A percentile compares a stretch with the other conserved stretches of the same genome.
These are phyloP conservation scores for Alternaria panax DNA, from an alignment of 2,329 filamentous ascomycete genomes.

Conservation along the genomic window DNA sequence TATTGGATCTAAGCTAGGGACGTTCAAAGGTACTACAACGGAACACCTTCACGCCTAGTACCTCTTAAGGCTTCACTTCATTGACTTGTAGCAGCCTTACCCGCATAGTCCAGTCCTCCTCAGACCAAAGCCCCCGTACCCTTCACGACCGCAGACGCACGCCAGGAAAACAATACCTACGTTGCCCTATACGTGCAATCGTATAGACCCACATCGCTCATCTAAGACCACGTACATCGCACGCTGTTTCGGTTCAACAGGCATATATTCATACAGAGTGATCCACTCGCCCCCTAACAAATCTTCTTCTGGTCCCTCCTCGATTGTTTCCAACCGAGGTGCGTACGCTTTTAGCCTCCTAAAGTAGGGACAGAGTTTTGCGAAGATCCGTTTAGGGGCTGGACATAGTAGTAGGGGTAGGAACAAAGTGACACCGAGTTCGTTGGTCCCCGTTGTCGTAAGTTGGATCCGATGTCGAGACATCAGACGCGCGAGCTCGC, in stretches of 20 bases:
- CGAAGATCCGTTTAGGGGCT: background rate
- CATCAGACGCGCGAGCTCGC: background rate
- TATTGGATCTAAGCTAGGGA: too few species aligned
- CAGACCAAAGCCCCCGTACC: too few species aligned
- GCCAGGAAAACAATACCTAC: too few species aligned
- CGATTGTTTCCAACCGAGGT: background rate
- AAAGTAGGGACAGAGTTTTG: background rate
- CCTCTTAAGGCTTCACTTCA: too few species aligned
- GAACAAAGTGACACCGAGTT: background rate
- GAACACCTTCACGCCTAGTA: too few species aligned
- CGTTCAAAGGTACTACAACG: too few species aligned
- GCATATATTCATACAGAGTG: constrained; percentile 1
- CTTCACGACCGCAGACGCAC: too few species aligned
- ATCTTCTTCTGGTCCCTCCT: background rate
- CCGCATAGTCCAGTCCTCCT: too few species aligned
- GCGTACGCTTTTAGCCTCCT: background rate
- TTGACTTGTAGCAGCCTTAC: too few species aligned
- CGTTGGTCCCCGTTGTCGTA: background rate
- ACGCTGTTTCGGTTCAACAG: background rate
- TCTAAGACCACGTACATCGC: background rate
- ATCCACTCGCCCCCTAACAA: background rate
- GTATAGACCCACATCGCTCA: background rate
- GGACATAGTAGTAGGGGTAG: background rate
- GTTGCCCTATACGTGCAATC: background rate
- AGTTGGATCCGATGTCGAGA: constrained; percentile 3